Percentiles rank a stretch among this genome's conserved stretches.
These are phyloP conservation scores for Scheffersomyces segobiensis DNA, from an alignment of 1,139 yeast genomes.

Conservation along the genomic window DNA sequence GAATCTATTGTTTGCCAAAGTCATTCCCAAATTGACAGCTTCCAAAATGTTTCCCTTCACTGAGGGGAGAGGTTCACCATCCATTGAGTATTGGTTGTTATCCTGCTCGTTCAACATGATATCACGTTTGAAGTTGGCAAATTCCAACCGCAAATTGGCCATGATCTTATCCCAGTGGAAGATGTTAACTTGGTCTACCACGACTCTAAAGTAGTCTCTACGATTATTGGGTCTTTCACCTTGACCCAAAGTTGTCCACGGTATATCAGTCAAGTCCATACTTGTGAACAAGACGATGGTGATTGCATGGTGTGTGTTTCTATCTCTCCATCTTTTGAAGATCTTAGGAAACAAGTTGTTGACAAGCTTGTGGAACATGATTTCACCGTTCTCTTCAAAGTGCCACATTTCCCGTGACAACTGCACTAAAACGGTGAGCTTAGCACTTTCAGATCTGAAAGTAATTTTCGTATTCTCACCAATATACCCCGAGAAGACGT, in stretches of 20 bases:
- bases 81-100: conserved; percentile 32
- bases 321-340: conserved; percentile 82
- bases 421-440: conserved; percentile 79
- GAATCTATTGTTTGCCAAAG: conserved; percentile 77
- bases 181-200: conserved; percentile 90
- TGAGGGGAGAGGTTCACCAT: conserved; percentile 74
- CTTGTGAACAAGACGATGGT: conserved; percentile 88
- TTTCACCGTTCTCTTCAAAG: conserved; percentile 94
- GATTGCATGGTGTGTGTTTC: conserved; percentile 86
- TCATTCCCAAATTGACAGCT: conserved; percentile 81
- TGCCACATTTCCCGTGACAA: conserved; percentile 97
- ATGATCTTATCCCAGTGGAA: conserved; percentile 88
- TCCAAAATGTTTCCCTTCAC: conserved; percentile 88
- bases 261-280: conserved; percentile 63
- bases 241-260: conserved; percentile 55
- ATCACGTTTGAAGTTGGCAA: conserved; percentile 78
- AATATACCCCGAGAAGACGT: conserved; percentile 62
- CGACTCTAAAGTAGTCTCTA: conserved; percentile 85
- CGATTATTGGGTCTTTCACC: conserved; percentile 76
- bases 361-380: conserved; percentile 87
- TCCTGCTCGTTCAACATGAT: conserved; percentile 53
- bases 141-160: conserved; percentile 83
- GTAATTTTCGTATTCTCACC: conserved; percentile 77
- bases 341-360: conserved; percentile 89
- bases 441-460: conserved; percentile 88